Conservation (phyloP, 2,329 filamentous ascomycete species). For the Ophiostoma angusticollis region DNA sequence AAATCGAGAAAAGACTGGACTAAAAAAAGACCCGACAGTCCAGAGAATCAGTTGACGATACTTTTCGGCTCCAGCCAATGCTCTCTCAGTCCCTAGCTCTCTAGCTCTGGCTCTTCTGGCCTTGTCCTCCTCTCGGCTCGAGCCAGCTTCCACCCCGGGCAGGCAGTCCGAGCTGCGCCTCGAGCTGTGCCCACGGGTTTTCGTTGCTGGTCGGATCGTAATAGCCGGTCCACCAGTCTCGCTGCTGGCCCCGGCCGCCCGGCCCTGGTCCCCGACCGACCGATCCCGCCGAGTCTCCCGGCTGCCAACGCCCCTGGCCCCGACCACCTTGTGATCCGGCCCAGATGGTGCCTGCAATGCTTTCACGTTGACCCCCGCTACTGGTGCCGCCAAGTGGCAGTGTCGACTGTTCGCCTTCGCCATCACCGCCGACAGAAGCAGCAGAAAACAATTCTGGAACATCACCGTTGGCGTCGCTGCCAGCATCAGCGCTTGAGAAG, state of each 20-base stretch:
- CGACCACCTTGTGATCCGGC: background rate
- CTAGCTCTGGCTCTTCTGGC: too few relatives aligned
- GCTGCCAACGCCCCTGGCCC: background rate
- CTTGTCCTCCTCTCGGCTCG: slow-evolving; percentile 1
- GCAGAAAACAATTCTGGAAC: too few relatives aligned
- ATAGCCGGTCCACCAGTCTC: slow-evolving; percentile 50
- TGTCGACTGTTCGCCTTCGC: background rate
- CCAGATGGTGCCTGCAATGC: background rate
- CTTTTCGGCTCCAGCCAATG: too few relatives aligned
- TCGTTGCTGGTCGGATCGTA: slow-evolving; percentile 57
- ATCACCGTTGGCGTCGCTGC: background rate
- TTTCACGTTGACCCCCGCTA: background rate
- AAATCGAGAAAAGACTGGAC: too few relatives aligned
- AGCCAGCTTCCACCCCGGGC: slow-evolving; percentile 33
- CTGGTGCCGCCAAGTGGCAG: background rate
- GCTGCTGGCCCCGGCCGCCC: slow-evolving; percentile 6
- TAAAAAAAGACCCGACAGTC: too few relatives aligned
- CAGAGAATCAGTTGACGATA: too few relatives aligned
- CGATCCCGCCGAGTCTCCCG: background rate
- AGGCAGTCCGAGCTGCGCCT: slow-evolving; percentile 32
- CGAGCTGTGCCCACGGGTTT: slow-evolving; percentile 57
- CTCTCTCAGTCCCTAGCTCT: too few relatives aligned
- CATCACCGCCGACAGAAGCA: background rate
- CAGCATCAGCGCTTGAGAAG: too few relatives aligned
- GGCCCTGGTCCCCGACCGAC: background rate